Evolutionary conservation across 148 eudicot genomes (phyloP).

Genomic region (Chenopodium quinoa): DNA sequence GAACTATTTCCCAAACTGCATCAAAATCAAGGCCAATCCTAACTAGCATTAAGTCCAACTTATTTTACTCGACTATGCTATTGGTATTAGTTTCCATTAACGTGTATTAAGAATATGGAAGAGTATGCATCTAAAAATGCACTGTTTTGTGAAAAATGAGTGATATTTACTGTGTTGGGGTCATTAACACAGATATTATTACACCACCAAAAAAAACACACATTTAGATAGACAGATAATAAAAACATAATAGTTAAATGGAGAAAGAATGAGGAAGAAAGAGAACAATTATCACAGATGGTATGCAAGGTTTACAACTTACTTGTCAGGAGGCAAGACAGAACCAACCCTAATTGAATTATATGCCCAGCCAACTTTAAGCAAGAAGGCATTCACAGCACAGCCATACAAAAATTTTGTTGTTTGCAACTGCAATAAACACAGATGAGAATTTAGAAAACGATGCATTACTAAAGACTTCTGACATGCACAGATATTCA

Average conservation of each 20-base stretch:
- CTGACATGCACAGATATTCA: neutral
- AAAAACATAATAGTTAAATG: neutral
- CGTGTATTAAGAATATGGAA: neutral
- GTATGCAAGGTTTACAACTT: slow-evolving; percentile 26
- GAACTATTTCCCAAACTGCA: neutral
- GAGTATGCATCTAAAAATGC: neutral
- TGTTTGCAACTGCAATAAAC: slow-evolving; percentile 64
- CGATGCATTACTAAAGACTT: neutral
- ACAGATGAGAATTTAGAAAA: slow-evolving; percentile 19
- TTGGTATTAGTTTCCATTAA: neutral
- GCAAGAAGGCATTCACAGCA: slow-evolving; percentile 70
- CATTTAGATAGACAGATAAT: neutral
- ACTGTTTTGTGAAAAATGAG: neutral
- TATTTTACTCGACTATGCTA: neutral
- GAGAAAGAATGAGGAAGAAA: neutral
- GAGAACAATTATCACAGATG: neutral
- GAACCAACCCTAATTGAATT: slow-evolving; percentile 70
- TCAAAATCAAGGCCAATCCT: neutral
- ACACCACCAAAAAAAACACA: neutral
- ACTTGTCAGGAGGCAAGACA: slow-evolving; percentile 61
- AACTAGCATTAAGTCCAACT: neutral
- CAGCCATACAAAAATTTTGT: slow-evolving; percentile 85
- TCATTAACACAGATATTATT: neutral
- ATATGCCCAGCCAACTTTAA: slow-evolving; percentile 66
- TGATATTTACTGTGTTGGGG: neutral